These are phyloP conservation scores for Starmerella vitae DNA, from an alignment of 805 yeast species.

Conservation along the genomic window DNA sequence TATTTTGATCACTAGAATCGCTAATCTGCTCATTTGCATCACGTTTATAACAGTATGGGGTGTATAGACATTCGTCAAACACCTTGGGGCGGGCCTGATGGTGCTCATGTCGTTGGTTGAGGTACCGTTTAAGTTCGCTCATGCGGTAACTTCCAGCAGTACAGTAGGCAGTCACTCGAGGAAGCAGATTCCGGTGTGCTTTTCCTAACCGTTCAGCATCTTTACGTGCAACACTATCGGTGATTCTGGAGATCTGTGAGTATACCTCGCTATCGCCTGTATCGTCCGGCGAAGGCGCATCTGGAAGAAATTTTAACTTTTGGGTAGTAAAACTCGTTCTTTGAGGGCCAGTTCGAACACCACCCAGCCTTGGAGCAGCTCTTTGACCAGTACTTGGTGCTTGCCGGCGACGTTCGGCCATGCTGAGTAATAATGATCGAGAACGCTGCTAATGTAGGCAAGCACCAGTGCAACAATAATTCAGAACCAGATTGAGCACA, in stretches of 20 bases:
- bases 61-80: slow-evolving; percentile 88
- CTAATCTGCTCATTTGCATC: slow-evolving; percentile 25
- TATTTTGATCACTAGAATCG: not conserved
- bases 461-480: no score
- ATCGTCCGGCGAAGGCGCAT: slow-evolving; percentile 48
- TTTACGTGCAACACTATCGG: slow-evolving; percentile 74
- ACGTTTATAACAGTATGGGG: slow-evolving; percentile 52
- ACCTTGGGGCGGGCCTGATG: slow-evolving; percentile 61
- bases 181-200: slow-evolving; percentile 65
- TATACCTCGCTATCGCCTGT: slow-evolving; percentile 42
- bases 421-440: not conserved
- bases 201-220: slow-evolving; percentile 92
- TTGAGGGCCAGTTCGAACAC: slow-evolving; percentile 29
- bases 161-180: slow-evolving; percentile 92
- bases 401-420: not conserved
- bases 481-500: no score
- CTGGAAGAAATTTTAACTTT: slow-evolving; percentile 78
- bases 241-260: slow-evolving; percentile 71
- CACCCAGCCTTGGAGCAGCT: slow-evolving; percentile 14
- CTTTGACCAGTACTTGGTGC: not conserved
- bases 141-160: slow-evolving; percentile 86
- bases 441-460: no score
- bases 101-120: slow-evolving; percentile 50
- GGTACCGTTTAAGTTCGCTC: slow-evolving; percentile 76
- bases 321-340: slow-evolving; percentile 84